Evolutionary conservation across 1,139 yeast species (phyloP).

Genomic region (Petasospora fabianii): DNA sequence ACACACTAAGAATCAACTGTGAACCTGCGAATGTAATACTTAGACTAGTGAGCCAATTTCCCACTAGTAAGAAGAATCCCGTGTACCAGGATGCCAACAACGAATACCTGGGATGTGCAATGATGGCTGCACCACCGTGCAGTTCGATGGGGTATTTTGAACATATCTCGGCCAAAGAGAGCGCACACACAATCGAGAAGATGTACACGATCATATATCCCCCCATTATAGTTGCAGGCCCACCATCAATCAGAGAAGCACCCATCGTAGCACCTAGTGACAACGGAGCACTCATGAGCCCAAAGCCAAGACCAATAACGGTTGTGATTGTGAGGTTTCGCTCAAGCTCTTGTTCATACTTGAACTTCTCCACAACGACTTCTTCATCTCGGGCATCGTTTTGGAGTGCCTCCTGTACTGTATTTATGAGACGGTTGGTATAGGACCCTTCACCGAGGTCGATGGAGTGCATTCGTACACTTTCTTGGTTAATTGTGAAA

Average conservation of each 20-base stretch:
- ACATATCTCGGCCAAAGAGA: constrained; percentile 67
- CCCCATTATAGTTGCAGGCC: constrained; percentile 64
- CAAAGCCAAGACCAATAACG: constrained; percentile 69
- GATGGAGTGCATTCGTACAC: neutral
- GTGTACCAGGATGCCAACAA: constrained; percentile 65
- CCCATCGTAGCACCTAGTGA: constrained; percentile 70
- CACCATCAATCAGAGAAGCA: constrained; percentile 68
- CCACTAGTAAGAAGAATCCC: constrained; percentile 70
- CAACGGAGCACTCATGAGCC: constrained; percentile 75
- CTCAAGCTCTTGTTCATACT: constrained; percentile 65
- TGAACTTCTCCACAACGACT: constrained; percentile 64
- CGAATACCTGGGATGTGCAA: constrained; percentile 56
- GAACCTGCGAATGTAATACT: constrained; percentile 74
- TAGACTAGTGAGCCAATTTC: constrained; percentile 74
- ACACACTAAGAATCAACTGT: constrained; percentile 61
- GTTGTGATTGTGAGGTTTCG: constrained; percentile 64
- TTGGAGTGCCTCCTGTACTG: constrained; percentile 25
- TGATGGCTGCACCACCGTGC: constrained; percentile 70
- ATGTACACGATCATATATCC: constrained; percentile 67
- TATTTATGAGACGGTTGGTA: constrained; percentile 20
- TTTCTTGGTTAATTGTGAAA: neutral
- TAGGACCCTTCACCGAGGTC: constrained; percentile 8
- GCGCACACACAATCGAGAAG: constrained; percentile 57
- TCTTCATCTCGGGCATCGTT: constrained; percentile 37
- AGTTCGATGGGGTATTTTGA: constrained; percentile 75